These are phyloP conservation scores for Malus hybrid DNA, from an alignment of 331 rosid species.

Conservation along the genomic window DNA sequence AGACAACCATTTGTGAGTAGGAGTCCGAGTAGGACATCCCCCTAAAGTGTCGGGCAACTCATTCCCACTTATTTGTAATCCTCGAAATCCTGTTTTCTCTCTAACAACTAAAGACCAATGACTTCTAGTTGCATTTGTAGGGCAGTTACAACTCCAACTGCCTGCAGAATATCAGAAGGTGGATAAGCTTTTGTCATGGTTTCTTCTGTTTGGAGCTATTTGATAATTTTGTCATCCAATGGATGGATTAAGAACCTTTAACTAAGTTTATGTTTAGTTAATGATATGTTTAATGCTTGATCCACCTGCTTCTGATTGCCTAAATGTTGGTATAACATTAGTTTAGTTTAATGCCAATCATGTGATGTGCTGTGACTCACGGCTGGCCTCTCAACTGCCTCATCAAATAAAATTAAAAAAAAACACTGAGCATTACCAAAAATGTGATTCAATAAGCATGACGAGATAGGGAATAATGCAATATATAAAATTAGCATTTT, in stretches of 20 bases:
- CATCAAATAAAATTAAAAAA: no score
- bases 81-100: not conserved
- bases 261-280: constrained; percentile 4
- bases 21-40: constrained; percentile 23
- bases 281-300: constrained; percentile 3
- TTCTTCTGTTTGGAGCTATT: constrained; percentile 1
- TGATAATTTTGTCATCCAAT: constrained; percentile 19
- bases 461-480: no score
- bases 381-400: not conserved
- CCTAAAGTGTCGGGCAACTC: constrained; percentile 14
- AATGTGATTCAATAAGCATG: no score
- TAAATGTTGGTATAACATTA: not conserved
- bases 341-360: not conserved
- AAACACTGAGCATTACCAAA: no score
- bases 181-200: constrained; percentile 19
- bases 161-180: not conserved
- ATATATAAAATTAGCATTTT: no score
- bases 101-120: no score
- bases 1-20: constrained; percentile 16
- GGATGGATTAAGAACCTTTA: constrained; percentile 14
- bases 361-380: not conserved
- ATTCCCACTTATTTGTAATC: constrained; percentile 31
- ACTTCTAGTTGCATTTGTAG: not conserved
- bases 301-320: constrained; percentile 9
- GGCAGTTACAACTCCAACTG: not conserved